Evolutionary conservation across 805 yeast species (phyloP).

Genomic region (Kazachstania bromeliacearum): DNA sequence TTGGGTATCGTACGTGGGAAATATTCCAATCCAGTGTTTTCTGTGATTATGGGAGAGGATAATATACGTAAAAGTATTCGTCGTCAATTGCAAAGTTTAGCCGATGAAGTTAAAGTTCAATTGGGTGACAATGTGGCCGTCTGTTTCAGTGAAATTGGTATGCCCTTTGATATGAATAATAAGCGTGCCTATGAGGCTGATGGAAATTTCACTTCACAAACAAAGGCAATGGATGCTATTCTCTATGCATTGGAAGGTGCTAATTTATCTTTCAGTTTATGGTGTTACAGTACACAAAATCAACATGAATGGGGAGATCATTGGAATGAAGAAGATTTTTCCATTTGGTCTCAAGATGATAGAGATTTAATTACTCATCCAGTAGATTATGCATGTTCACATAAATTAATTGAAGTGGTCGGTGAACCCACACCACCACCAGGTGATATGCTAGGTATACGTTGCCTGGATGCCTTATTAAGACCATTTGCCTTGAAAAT

Average conservation of each 20-base stretch:
- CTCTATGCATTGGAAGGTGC: slow-evolving; percentile 69
- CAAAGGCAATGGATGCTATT: slow-evolving; percentile 75
- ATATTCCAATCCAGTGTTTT: slow-evolving; percentile 62
- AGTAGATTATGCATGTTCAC: background rate
- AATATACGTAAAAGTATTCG: slow-evolving; percentile 66
- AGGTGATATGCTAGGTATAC: slow-evolving; percentile 42
- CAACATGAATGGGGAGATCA: slow-evolving; percentile 79
- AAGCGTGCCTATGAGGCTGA: slow-evolving; percentile 61
- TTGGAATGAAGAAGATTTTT: slow-evolving; percentile 92
- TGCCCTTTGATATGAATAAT: slow-evolving; percentile 92
- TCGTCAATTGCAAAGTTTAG: slow-evolving; percentile 59
- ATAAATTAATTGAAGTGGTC: background rate
- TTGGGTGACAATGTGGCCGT: slow-evolving; percentile 63
- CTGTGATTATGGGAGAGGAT: slow-evolving; percentile 72
- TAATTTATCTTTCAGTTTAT: slow-evolving; percentile 62
- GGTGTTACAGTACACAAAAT: slow-evolving; percentile 75
- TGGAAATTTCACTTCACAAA: slow-evolving; percentile 65
- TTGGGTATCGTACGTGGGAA: slow-evolving; percentile 75
- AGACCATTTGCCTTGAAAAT: slow-evolving; percentile 68
- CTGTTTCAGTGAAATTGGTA: slow-evolving; percentile 88
- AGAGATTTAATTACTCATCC: background rate
- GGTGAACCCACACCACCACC: no score
- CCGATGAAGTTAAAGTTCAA: slow-evolving; percentile 48
- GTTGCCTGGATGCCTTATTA: slow-evolving; percentile 66
- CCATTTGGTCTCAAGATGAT: slow-evolving; percentile 72